Conservation (phyloP, 805 yeast species). For the Saccharomycopsis vini region DNA sequence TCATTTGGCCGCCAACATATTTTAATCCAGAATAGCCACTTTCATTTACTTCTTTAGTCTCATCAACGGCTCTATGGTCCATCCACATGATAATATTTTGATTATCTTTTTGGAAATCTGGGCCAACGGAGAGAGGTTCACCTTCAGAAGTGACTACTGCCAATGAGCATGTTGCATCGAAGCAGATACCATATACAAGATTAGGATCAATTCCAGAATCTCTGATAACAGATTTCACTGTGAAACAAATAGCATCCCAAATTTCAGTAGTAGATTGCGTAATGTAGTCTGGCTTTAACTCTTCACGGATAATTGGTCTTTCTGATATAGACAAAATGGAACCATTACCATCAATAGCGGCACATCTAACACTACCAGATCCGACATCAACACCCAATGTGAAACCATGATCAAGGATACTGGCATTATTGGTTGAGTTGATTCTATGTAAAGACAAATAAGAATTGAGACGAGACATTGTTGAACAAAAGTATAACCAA, state of each 20-base stretch:
- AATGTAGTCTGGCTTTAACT: slow-evolving; percentile 61
- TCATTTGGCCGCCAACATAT: slow-evolving; percentile 96
- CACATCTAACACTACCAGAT: slow-evolving; percentile 96
- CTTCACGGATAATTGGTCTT: slow-evolving; percentile 69
- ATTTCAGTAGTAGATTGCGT: slow-evolving; percentile 88
- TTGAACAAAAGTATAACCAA: not conserved
- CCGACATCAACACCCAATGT: slow-evolving; percentile 91
- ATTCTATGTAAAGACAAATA: slow-evolving; percentile 11
- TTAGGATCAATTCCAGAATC: slow-evolving; percentile 66
- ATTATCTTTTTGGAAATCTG: slow-evolving; percentile 61
- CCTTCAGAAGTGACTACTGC: slow-evolving; percentile 63
- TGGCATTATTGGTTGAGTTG: slow-evolving; percentile 10
- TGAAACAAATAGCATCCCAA: slow-evolving; percentile 80
- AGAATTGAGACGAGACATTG: slow-evolving; percentile 15
- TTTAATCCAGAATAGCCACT: slow-evolving; percentile 72
- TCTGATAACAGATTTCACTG: slow-evolving; percentile 65
- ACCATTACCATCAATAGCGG: slow-evolving; percentile 77
- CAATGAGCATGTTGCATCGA: slow-evolving; percentile 95
- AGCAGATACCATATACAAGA: slow-evolving; percentile 78
- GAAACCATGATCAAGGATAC: slow-evolving; percentile 22
- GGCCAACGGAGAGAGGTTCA: slow-evolving; percentile 82
- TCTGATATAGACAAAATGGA: slow-evolving; percentile 73
- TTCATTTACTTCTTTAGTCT: slow-evolving; percentile 72
- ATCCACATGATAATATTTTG: slow-evolving; percentile 94
- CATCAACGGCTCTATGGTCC: slow-evolving; percentile 91